Evolutionary conservation across 75 land plant genomes (phyloP).

Genomic region (Picea glauca): DNA sequence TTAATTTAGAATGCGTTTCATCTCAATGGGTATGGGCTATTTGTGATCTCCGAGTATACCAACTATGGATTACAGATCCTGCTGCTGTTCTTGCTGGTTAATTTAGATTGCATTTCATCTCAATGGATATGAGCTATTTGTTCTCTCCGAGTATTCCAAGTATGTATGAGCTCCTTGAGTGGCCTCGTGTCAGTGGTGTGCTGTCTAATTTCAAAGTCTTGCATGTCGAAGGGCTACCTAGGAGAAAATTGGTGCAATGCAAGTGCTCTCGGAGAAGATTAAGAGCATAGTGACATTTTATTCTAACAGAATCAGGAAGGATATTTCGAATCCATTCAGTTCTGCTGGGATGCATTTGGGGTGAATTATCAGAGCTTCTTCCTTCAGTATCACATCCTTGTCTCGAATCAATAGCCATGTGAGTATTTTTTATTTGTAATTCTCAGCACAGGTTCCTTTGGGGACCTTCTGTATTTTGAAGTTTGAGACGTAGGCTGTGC

Average conservation of each 20-base stretch:
- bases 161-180: slow-evolving; percentile 11
- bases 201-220: slow-evolving; percentile 11
- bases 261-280: slow-evolving; percentile 13
- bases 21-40: background rate
- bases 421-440: slow-evolving; percentile 13
- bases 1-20: slow-evolving; percentile 35
- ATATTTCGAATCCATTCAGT: background rate
- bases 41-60: slow-evolving; percentile 4
- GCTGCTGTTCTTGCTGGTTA: slow-evolving; percentile 85
- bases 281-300: slow-evolving; percentile 1
- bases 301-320: slow-evolving; percentile 10
- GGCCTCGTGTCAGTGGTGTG: slow-evolving; percentile 11
- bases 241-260: slow-evolving; percentile 3
- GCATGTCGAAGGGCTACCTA: background rate
- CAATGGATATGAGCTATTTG: background rate
- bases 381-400: background rate
- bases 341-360: slow-evolving; percentile 1
- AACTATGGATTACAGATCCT: slow-evolving; percentile 52
- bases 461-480: slow-evolving; percentile 4
- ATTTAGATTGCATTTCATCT: slow-evolving; percentile 25
- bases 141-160: background rate
- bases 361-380: slow-evolving; percentile 1
- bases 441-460: slow-evolving; percentile 7
- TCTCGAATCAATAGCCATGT: slow-evolving; percentile 3
- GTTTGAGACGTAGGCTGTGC: slow-evolving; percentile 6